A percentile compares a stretch with the other conserved stretches of the same genome.
phyloP scores from a whole-genome alignment of 768 basidiomycete species.

The Amyloporia xantha region DNA sequence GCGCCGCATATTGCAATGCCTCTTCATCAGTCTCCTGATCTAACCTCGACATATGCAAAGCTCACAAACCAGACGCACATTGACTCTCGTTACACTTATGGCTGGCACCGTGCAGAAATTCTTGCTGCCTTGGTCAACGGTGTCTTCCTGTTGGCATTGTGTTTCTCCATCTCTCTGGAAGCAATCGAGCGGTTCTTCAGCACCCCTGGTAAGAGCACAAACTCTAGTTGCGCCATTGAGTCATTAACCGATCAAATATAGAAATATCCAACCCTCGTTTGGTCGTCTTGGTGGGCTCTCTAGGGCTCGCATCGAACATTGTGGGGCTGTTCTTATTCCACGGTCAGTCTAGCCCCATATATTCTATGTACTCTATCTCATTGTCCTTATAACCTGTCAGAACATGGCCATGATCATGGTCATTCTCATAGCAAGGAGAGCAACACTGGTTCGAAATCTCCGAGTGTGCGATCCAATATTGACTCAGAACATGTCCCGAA shows the following conservation, averaged over 20 bases:
- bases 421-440: constrained; percentile 24
- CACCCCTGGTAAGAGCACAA: constrained; percentile 53
- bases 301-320: constrained; percentile 88
- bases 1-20: constrained; percentile 7
- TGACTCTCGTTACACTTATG: constrained; percentile 86
- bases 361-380: no score
- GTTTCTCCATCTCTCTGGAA: constrained; percentile 92
- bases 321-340: constrained; percentile 94
- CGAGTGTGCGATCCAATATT: constrained; percentile 28
- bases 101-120: constrained; percentile 98
- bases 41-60: no score
- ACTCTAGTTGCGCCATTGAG: background rate
- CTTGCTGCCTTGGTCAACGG: constrained; percentile 94
- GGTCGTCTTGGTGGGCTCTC: constrained; percentile 82
- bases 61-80: constrained; percentile 52
- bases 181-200: constrained; percentile 87
- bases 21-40: background rate
- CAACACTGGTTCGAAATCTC: constrained; percentile 28
- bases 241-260: constrained; percentile 23
- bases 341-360: constrained; percentile 54
- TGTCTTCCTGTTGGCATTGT: constrained; percentile 92
- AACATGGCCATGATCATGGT: constrained; percentile 59
- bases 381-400: no score
- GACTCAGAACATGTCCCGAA: constrained; percentile 15
- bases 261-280: constrained; percentile 88